Base-by-base conservation (phyloP, 805 yeast genomes). In the Candida parachauliodes region DNA sequence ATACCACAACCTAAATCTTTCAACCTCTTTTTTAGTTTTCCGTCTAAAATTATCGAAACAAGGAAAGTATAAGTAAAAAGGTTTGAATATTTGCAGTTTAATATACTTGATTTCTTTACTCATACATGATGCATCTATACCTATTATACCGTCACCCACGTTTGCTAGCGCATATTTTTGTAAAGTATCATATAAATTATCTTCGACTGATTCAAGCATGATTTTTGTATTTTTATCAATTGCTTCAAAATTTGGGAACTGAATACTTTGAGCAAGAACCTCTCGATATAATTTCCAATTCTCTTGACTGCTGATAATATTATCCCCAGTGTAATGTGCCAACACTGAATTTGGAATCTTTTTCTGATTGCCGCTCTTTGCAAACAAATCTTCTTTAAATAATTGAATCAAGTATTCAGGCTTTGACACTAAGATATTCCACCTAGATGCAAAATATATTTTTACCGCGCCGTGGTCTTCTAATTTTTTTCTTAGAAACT, bases 261-360 rank as follows among this genome's bases (percentile, higher is more conserved):
- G 77, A 14, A 78, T 62, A 2, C 77, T 65, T n/a, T 59, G 58
- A 4, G 76, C 67, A 18, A 76, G 52, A 19, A 70, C 47, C 3
- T 52, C 51, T 38, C 83, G 59, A 46, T 75, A 78, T 8, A 54
- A 41, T 39, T 54, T 72, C 83, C 83, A 78, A 19, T 54, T 51
- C 0, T 80, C 80, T 47, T 76, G 80, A 0, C 82, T 74, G 45
- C 81, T 76, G 15, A 78, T 77, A 3, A 78, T 65, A 46, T 78
- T 77, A 38, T 77, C 81, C 0, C 83, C 83, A 1, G 81, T 74
- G 43, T 77, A 78, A 3, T 65, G 60, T 1, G 81, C 69, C 20
- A 77, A 47, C 6, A 76, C 74, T 5, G 81, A 66, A 40, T 72
- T 61, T 0, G 82, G 81, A 14, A 76, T 75, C 49, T 78, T 78